Evolutionary conservation across 1,139 yeast genomes (phyloP), one percentile per base, ranked within the genome.

Genomic region (Pichia inconspicua): DNA sequence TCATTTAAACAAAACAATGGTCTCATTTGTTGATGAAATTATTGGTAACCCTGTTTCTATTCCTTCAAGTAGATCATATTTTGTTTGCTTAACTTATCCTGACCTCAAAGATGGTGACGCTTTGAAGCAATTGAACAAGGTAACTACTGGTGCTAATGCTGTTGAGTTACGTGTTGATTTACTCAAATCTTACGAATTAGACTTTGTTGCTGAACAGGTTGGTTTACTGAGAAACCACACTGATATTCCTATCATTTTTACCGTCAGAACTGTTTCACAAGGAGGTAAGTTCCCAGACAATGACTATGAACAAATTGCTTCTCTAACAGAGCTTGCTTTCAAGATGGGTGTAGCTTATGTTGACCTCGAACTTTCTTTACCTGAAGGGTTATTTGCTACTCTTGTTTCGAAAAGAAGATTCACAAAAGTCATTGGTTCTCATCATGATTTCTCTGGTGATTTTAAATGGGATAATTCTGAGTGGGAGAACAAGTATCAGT

Each of bases 121-220:
- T 1, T 45, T 55, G 14, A 34, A 46, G 11, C 64, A 72, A 15
- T 66, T 88, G 44, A 74, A 72, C 36, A 73, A 73, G n/a, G 70
- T 85, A 34, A 68, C 78, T 27, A 68, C 74, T 49, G 97, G 97
- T 2, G 77, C 83, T 53, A 77, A 79, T 54, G 97, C 95, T 6
- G 82, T 90, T 43, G 96, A 90, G 62, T 70, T 92, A 48, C 75
- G 95, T 54, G 86, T 87, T 34, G 97, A 86, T 63, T 72, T 80
- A 49, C 73, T 89, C 52, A 69, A 75, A 48, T 71, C 76, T 22
- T 69, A 72, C 50, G 73, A 73, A 39, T 63, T 67, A 25, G 68
- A 70, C 6, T 84, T 73, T 61, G 87, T 90, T 45, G 81, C 86
- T 47, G 81, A 80, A 54, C 96, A 89, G 64, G 70, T 88, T 48